Evolutionary conservation across 345 rosid species (phyloP).

Genomic region (Salix viminalis): DNA sequence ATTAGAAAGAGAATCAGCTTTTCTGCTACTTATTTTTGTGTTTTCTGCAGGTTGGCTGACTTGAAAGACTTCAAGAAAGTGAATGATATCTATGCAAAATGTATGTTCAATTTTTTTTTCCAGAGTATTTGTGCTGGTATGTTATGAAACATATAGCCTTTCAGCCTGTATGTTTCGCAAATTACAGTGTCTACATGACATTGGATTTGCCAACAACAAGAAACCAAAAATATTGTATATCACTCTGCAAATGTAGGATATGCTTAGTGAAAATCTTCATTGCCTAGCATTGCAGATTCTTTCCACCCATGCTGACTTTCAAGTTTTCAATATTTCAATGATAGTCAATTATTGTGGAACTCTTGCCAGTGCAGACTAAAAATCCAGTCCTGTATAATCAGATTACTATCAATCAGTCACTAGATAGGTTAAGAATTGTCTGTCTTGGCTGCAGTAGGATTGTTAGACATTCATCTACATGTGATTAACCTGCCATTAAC

Average conservation of each 20-base stretch:
- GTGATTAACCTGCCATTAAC: background rate
- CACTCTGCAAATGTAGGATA: background rate
- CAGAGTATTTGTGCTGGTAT: background rate
- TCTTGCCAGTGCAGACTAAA: background rate
- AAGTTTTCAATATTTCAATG: background rate
- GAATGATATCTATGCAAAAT: constrained; percentile 87
- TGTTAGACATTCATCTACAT: background rate
- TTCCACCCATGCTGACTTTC: background rate
- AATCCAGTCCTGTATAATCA: background rate
- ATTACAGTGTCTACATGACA: background rate
- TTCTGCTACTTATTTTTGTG: background rate
- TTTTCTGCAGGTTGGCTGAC: constrained; percentile 73
- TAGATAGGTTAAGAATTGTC: background rate
- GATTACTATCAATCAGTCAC: background rate
- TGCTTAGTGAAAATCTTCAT: background rate
- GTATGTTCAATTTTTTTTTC: constrained; percentile 41
- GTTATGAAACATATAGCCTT: background rate
- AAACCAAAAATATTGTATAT: background rate
- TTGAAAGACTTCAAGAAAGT: constrained; percentile 90
- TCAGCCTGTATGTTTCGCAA: background rate
- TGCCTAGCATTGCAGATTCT: background rate
- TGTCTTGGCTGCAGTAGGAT: background rate
- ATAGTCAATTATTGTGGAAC: background rate
- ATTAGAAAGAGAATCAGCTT: background rate
- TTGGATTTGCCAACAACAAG: background rate